A percentile compares a stretch with the other conserved stretches of the same genome.
phyloP scores from a whole-genome alignment of 805 yeast species.

The Yamadazyma laniorum region DNA sequence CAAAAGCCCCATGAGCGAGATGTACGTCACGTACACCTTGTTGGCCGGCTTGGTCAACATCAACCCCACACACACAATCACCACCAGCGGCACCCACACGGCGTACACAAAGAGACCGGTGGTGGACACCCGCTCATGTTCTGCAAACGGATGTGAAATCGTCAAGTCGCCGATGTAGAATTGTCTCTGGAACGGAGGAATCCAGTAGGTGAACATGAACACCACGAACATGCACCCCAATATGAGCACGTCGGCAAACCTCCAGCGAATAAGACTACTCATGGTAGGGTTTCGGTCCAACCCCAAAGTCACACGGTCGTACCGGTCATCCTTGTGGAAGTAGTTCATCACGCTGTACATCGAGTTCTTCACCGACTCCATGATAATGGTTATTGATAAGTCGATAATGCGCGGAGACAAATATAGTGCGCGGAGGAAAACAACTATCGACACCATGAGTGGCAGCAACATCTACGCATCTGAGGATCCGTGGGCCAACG shows the following conservation, averaged over 20 bases:
- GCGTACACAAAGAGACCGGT: slow-evolving; percentile 53
- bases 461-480: slow-evolving; percentile 7
- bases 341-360: slow-evolving; percentile 17
- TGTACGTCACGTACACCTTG: slow-evolving; percentile 57
- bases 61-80: slow-evolving; percentile 35
- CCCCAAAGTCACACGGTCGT: slow-evolving; percentile 31
- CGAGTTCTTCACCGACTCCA: slow-evolving; percentile 13
- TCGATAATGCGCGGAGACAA: too few species aligned
- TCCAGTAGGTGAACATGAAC: slow-evolving; percentile 21
- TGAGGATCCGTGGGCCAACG: slow-evolving; percentile 42
- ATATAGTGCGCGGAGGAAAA: neutral
- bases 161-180: slow-evolving; percentile 74
- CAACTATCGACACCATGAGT: slow-evolving; percentile 1
- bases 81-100: slow-evolving; percentile 47
- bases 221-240: slow-evolving; percentile 21
- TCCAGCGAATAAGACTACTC: slow-evolving; percentile 23
- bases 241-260: slow-evolving; percentile 22
- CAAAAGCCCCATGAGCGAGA: slow-evolving; percentile 64
- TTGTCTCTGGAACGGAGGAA: slow-evolving; percentile 71
- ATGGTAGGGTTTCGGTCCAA: slow-evolving; percentile 15
- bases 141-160: slow-evolving; percentile 79
- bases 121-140: slow-evolving; percentile 66
- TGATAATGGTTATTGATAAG: neutral
- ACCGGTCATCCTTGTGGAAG: slow-evolving; percentile 21
- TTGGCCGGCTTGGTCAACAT: slow-evolving; percentile 50